phyloP scores from a whole-genome alignment of 2,329 filamentous ascomycete genomes.

The Colletotrichum siamense region DNA sequence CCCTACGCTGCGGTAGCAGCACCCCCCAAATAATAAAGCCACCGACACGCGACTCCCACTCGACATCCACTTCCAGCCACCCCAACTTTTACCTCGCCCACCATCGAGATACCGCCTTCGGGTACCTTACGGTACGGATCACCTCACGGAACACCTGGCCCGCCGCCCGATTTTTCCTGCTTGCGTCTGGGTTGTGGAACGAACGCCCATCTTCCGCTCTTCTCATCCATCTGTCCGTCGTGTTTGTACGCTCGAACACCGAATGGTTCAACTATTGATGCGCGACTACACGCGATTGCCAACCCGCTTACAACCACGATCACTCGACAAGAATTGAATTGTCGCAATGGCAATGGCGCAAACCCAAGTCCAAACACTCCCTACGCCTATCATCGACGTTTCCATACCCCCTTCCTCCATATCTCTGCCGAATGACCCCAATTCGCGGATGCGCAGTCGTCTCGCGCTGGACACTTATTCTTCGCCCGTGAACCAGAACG shows the following conservation, averaged over 20 bases:
- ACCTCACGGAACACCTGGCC: background rate
- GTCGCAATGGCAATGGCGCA: conserved; percentile 14
- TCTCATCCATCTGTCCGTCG: background rate
- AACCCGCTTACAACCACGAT: background rate
- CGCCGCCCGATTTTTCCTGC: background rate
- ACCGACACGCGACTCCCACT: conserved; percentile 10
- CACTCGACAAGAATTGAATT: background rate
- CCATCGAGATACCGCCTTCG: background rate
- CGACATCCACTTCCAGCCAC: conserved; percentile 22
- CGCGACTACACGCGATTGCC: conserved; percentile 12
- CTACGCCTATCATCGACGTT: conserved; percentile 17
- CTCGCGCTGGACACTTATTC: conserved; percentile 72
- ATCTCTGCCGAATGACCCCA: conserved; percentile 27
- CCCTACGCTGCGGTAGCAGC: background rate
- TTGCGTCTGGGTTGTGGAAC: background rate
- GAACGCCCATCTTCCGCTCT: background rate
- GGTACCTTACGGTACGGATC: background rate
- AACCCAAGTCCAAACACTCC: conserved; percentile 15
- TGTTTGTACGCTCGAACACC: background rate
- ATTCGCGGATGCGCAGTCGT: conserved; percentile 41
- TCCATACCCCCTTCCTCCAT: conserved; percentile 25
- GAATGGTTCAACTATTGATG: conserved; percentile 13
- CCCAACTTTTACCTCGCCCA: background rate
- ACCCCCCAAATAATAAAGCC: background rate
- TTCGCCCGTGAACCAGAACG: conserved; percentile 85